Evolutionary conservation across 768 basidiomycete species (phyloP).

Genomic region (Phanerodontia chrysosporium): DNA sequence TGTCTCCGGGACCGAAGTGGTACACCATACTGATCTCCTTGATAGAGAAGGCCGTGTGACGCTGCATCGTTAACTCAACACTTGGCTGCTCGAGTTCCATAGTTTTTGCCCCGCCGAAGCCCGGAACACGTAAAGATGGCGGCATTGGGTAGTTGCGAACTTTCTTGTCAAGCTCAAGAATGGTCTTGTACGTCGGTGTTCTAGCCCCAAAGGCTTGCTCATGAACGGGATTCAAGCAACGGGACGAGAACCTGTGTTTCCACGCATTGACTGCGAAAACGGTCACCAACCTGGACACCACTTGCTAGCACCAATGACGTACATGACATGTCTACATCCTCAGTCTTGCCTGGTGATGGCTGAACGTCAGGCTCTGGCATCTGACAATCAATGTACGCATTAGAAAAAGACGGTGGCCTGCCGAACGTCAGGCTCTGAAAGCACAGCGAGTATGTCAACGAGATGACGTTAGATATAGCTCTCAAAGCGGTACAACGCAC

Average conservation of each 20-base stretch:
- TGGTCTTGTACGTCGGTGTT: slow-evolving; percentile 53
- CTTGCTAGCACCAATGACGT: slow-evolving; percentile 23
- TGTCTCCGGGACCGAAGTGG: no score
- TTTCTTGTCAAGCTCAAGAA: slow-evolving; percentile 64
- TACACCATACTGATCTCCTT: slow-evolving; percentile 56
- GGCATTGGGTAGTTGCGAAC: slow-evolving; percentile 62
- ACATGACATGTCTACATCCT: slow-evolving; percentile 61
- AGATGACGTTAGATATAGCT: no score
- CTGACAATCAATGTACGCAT: slow-evolving; percentile 52
- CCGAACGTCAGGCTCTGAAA: slow-evolving; percentile 68
- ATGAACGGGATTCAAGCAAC: slow-evolving; percentile 60
- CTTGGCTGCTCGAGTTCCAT: slow-evolving; percentile 32
- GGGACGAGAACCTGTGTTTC: slow-evolving; percentile 63
- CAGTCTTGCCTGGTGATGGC: slow-evolving; percentile 38
- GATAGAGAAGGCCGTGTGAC: slow-evolving; percentile 63
- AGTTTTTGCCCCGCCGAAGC: slow-evolving; percentile 42
- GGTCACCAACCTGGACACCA: background rate
- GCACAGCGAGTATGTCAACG: background rate
- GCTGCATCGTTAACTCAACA: slow-evolving; percentile 60
- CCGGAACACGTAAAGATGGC: slow-evolving; percentile 58
- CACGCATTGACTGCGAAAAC: slow-evolving; percentile 49
- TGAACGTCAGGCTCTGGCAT: slow-evolving; percentile 38
- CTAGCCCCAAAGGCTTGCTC: slow-evolving; percentile 67
- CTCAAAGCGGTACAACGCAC: slow-evolving; percentile 32
- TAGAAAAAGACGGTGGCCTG: slow-evolving; percentile 61